Evolutionary conservation across 2,329 filamentous ascomycete genomes (phyloP), one percentile per base, ranked within the genome.

Genomic region (Trichophyton schoenleinii): DNA sequence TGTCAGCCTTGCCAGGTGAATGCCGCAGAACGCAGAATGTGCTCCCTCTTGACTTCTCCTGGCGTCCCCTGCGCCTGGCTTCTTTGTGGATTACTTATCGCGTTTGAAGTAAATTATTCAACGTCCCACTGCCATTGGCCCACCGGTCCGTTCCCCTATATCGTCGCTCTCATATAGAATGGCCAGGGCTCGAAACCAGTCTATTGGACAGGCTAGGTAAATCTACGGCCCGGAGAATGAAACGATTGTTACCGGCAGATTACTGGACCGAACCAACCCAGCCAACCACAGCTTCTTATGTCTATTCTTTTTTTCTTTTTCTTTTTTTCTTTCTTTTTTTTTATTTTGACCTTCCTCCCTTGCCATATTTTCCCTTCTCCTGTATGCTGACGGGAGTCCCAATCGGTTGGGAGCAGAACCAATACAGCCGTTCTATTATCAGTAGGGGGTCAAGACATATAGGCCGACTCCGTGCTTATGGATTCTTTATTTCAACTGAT

Each of bases 161-260:
- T 55, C 15, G n/a, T 15, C 6, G 28, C 49, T 55, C 25, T 34
- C 34, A 38, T 55, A 55, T 34, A 1, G 8, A 36, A 44, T 15
- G 41, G 41, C 49, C 31, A 36, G 49, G 49, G 28, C 31, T 36
- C 31, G 31, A 38, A 55, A 55, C 49, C 49, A 28, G 31, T 55
- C 49, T 36, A 55, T 55, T 55, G 49, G 28, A 55, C 49, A 55
- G 28, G 49, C 28, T 55, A 55, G 49, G 49, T 36, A 36, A 55
- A 55, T 55, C 49, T 55, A 55, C 49, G 49, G 49, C 49, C 49
- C 49, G 49, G 49, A 55, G 49, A 55, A 55, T 55, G 49, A 55
- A 55, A 55, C 49, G 49, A 34, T 34, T 55, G 49, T 36, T 55
- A 55, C 49, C 31, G 31, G 49, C 49, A 55, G 49, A 55, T 55